Evolutionary conservation across 169 alveolate species (phyloP), one percentile per base, ranked within the genome.

Genomic region (Eimeria mitis): DNA sequence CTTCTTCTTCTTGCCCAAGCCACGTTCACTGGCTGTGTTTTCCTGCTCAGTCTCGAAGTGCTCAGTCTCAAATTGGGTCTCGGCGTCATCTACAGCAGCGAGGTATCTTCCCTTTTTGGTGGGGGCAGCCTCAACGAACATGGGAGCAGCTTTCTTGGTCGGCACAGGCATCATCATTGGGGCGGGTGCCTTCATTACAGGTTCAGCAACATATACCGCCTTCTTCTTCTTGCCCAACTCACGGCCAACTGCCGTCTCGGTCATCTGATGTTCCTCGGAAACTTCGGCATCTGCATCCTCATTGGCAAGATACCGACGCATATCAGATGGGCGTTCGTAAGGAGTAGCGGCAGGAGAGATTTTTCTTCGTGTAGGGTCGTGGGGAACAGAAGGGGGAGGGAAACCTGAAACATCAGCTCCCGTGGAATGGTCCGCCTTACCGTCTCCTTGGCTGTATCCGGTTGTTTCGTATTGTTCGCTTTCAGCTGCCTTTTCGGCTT

Each of bases 1-100:
- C 87, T 76, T 76, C 89, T 81, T 84, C 91, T 84, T 84, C 91
- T 84, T 84, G 23, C 91, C 91, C 47, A 84, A n/a, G 40, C 91
- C 79, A 23, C 91, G 91, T 23, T 61, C 78, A 56, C n/a, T 63
- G 2, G 91, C 91, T 11, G 63, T 37, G 14, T 84, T 79, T 44
- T 37, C 19, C 63, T 37, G 61, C 56, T 54, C 91, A 81, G 54
- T 54, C 73, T 81, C 73, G 49, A 76, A 44, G 7, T 42, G n/a
- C 40, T 40, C 87, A 13, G 87, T 25, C 28, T 76, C 87, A n/a
- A 44, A 76, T 21, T 44, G 63, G 63, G 44, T n/a, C 28, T 76
- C 87, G 37, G 25, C 61, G 73, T 81, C 89, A 47, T 81, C 89
- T 73, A 28, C 71, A 34, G 89, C 89, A 52, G 89, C 89, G 34